phyloP scores from a whole-genome alignment of 163 green algal species.

The Scenedesmus sp. region DNA sequence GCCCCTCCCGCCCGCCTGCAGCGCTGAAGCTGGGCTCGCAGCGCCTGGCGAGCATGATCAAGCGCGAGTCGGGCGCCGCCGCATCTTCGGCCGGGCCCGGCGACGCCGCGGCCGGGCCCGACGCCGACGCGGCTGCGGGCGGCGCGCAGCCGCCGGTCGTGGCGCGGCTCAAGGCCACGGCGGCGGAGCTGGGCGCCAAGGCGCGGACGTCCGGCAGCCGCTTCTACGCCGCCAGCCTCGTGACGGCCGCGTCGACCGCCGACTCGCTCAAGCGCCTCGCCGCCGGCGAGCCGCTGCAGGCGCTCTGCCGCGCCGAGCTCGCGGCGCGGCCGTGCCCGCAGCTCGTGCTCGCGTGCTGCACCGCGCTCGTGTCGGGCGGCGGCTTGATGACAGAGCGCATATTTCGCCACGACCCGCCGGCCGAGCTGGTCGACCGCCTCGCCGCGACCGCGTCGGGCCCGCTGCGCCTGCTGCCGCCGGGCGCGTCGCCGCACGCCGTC shows the following conservation, averaged over 20 bases:
- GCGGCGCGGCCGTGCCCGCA: conserved; percentile 19
- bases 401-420: conserved; percentile 35
- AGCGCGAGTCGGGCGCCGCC: conserved; percentile 16
- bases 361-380: conserved; percentile 19
- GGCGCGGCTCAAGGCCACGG: conserved; percentile 25
- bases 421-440: conserved; percentile 31
- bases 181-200: conserved; percentile 21
- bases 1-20: too few relatives aligned
- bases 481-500: conserved; percentile 32
- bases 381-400: conserved; percentile 35
- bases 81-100: background rate
- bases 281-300: conserved; percentile 35
- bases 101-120: background rate
- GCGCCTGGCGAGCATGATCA: conserved; percentile 38
- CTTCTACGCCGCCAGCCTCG: conserved; percentile 20
- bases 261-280: conserved; percentile 41
- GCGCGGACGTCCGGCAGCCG: conserved; percentile 25
- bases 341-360: conserved; percentile 43
- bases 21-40: conserved; percentile 35
- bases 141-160: background rate
- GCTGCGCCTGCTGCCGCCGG: conserved; percentile 35
- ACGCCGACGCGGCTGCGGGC: background rate
- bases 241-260: conserved; percentile 36
- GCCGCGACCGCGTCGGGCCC: background rate
- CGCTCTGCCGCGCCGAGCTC: conserved; percentile 37